Base-by-base conservation (phyloP, 2,329 filamentous ascomycete genomes). In the Triangularia verruculosa region DNA sequence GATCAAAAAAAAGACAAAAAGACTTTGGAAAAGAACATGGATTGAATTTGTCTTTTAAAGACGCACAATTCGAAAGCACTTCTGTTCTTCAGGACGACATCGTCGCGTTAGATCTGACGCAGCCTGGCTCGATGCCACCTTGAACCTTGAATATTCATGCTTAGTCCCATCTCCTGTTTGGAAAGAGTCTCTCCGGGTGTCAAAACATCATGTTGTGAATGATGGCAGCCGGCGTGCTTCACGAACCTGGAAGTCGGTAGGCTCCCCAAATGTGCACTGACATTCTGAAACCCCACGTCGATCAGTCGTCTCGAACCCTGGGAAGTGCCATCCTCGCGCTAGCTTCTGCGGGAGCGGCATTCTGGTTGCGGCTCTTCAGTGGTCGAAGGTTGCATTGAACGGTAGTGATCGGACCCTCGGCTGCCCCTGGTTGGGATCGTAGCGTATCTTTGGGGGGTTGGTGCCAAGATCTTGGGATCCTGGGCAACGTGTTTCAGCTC, bases 291-390 rank as follows among this genome's bases (percentile, higher is more conserved):
- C 51, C 15, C 51, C 22, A 25, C 22, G 51, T 54, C 51, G 51
- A 54, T 54, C 51, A 54, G 5, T 54, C 51, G 51, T 54, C 51
- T 54, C 51, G 22, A 54, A 54, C 51, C 51, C 51, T 54, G 51
- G 51, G 20, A 54, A 4, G 20, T 54, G 22, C 51, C 22, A 13
- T 54, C 51, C 51, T 47, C n/a, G 39, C 39, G 39, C 39, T 47
- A 47, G 39, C 39, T 9, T 20, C 39, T 20, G n/a, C n/a, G 9
- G 5, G 20, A 20, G 39, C 20, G n/a, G 13, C 34, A 3, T 39
- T n/a, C 3, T 20, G 39, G 3, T 47, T 47, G 39, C 39, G n/a
- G 39, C 39, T 47, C 39, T 47, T 47, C n/a, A 20, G 39, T 47
- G 2, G 39, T 5, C 17, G 15, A 20, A 20, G 39, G 39, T 47